Conservation (phyloP, 306 rosid species). For the Quercus variabilis region DNA sequence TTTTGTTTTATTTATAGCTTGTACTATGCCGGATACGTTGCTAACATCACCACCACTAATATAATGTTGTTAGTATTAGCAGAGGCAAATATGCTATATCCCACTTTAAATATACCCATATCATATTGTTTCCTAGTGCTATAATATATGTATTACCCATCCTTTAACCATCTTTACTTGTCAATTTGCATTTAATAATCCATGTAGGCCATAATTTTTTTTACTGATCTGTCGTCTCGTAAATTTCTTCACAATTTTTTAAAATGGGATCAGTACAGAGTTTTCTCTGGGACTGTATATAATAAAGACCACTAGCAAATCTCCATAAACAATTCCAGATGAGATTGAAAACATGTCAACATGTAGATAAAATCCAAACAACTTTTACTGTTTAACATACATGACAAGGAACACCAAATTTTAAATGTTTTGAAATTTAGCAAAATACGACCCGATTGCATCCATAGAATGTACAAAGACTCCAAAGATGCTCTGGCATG, state of each 20-base stretch:
- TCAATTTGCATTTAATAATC: conserved; percentile 10
- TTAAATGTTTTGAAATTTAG: not conserved
- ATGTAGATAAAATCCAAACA: no score
- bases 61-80: conserved; percentile 31
- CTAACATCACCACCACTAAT: conserved; percentile 33
- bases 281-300: no score
- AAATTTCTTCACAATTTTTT: conserved; percentile 9
- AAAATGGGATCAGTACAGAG: not conserved
- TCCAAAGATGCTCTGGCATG: no score
- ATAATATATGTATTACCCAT: no score
- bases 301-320: not conserved
- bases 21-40: not conserved
- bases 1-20: not conserved
- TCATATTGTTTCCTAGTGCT: not conserved
- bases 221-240: conserved; percentile 10
- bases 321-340: not conserved
- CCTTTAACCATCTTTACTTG: not conserved
- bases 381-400: not conserved
- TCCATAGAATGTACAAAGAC: no score
- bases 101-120: conserved; percentile 37
- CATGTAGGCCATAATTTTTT: conserved; percentile 17
- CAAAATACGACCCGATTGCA: no score
- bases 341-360: not conserved
- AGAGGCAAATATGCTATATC: conserved; percentile 37
- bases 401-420: not conserved